A percentile compares a stretch with the other conserved stretches of the same genome.
Evolutionary conservation across 164 flowering plant genomes (phyloP).

Genomic region (Sextonia rubra): DNA sequence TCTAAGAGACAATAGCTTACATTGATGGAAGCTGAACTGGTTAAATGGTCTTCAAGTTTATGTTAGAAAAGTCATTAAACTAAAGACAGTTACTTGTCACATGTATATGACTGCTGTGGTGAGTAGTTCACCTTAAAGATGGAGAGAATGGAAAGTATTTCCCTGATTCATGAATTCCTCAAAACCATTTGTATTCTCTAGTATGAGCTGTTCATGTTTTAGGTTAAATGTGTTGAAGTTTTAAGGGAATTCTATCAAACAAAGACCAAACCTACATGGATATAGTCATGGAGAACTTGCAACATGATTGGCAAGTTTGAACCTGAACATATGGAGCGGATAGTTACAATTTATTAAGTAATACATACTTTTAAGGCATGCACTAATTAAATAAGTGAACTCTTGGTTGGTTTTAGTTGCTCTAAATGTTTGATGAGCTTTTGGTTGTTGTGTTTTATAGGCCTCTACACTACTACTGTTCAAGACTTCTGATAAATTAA

Average conservation of each 20-base stretch:
- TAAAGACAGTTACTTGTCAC: constrained; percentile 87
- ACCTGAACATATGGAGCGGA: constrained; percentile 66
- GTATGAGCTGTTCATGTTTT: constrained; percentile 4
- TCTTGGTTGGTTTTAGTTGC: not conserved
- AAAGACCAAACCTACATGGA: constrained; percentile 90
- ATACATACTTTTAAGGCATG: not conserved
- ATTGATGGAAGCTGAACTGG: constrained; percentile 11
- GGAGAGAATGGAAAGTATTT: constrained; percentile 81
- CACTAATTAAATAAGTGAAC: not conserved
- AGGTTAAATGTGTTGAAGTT: constrained; percentile 85
- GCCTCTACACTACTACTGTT: constrained; percentile 73
- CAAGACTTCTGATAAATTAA: constrained; percentile 60
- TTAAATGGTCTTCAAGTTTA: constrained; percentile 56
- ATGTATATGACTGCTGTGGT: constrained; percentile 82
- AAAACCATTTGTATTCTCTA: not conserved
- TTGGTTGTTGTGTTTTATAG: constrained; percentile 28
- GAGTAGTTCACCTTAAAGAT: constrained; percentile 96
- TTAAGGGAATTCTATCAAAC: constrained; percentile 79
- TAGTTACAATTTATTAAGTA: constrained; percentile 88
- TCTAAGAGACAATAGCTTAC: not conserved
- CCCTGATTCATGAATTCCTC: not conserved
- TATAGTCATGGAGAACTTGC: constrained; percentile 87
- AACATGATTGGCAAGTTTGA: constrained; percentile 79
- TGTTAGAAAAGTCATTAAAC: constrained; percentile 85
- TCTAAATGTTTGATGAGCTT: not conserved